Base-by-base conservation (phyloP, 257 asterid species). In the Thymus quinquecostatus region DNA sequence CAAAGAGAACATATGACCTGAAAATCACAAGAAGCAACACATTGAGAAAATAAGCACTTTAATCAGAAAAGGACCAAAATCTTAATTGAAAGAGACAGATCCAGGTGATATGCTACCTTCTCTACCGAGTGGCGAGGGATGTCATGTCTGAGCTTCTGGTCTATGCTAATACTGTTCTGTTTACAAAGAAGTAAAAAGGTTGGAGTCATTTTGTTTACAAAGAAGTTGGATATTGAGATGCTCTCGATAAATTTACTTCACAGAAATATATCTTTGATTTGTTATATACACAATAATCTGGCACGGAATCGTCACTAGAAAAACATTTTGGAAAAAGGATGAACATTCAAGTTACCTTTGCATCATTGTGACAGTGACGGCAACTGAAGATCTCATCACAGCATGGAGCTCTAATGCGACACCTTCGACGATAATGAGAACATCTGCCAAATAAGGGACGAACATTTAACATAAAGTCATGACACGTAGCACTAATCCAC, bases 331-430 rank as follows among this genome's bases (percentile, higher is more conserved):
- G 21, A 21, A 50, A 62, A 12, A 27, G 53, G 68, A 66, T 47
- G 3, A 48, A 74, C 30, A 60, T 8, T 32, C 47, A 63, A 58
- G 67, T 71, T 75, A 88, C 98, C 88, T 88, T 86, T 65, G 88
- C 89, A 51, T 92, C 97, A n/a, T 92, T 90, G 82, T 92, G 98
- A 77, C 98, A 92, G 82, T 92, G 97, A 56, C 96, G 94, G 64
- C 98, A 92, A 75, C 81, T 85, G 76, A 88, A 92, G 71, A 90
- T 69, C 75, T 88, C 96, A 75, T 85, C 72, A 86, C 98, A 90
- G 68, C 97, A 90, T 14, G 98, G 98, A 70, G 98, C 91, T 80
- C 87, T 82, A 54, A 92, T 85, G 63, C 80, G 89, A 78, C 98
- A 92, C 81, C 97, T 85, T 58, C 97, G 88, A 8, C 88, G 95